Evolutionary conservation across 2,329 filamentous ascomycete genomes (phyloP).

Genomic region (Epichloe sp.): DNA sequence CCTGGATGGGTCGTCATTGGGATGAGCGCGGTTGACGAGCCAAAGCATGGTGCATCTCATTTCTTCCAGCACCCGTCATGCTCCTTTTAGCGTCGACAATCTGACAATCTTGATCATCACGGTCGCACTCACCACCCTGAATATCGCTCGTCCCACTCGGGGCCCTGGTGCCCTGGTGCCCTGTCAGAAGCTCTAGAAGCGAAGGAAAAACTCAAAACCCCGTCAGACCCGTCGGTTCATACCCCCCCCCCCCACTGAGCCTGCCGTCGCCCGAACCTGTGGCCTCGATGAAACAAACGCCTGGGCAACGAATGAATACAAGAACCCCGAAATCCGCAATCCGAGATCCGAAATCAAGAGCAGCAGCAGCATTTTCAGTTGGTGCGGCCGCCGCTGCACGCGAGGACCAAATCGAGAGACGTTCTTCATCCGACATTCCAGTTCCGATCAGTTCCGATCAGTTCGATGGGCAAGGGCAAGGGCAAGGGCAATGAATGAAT

Average conservation of each 20-base stretch:
- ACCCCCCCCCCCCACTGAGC: neutral
- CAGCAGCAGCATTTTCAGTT: neutral
- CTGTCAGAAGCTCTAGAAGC: conserved; percentile 6
- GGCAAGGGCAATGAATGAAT: neutral
- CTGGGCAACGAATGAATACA: neutral
- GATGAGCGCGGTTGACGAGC: neutral
- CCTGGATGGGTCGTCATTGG: neutral
- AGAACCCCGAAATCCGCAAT: neutral
- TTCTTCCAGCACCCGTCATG: conserved; percentile 1
- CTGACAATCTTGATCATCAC: conserved; percentile 4
- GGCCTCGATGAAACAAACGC: neutral
- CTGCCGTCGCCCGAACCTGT: neutral
- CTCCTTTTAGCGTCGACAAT: conserved; percentile 5
- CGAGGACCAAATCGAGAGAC: neutral
- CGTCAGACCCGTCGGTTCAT: neutral
- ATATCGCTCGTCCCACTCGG: conserved; percentile 2
- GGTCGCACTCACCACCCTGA: neutral
- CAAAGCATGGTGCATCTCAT: neutral
- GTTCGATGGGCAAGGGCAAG: neutral
- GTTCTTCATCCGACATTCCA: conserved; percentile 1
- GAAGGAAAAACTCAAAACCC: neutral
- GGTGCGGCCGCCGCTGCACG: neutral
- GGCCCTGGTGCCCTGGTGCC: neutral
- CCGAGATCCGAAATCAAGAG: neutral
- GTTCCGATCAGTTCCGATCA: conserved; percentile 1